Percentiles rank a stretch among this genome's conserved stretches.
These are phyloP conservation scores for Emmonsia crescens DNA, from an alignment of 2,329 filamentous ascomycete genomes.

Conservation along the genomic window DNA sequence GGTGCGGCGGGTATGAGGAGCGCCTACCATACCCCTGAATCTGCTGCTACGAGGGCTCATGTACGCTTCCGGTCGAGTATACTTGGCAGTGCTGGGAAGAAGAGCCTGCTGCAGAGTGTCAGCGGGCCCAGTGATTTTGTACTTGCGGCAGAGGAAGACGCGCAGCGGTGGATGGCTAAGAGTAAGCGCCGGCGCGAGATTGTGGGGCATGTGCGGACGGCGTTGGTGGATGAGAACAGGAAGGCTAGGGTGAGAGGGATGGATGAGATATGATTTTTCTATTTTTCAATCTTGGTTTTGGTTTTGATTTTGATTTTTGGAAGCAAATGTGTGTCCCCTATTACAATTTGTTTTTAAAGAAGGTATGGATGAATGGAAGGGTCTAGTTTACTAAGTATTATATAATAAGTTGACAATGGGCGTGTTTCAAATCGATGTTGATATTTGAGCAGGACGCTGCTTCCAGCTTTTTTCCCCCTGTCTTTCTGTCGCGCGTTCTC, in stretches of 20 bases:
- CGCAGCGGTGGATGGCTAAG: conserved; percentile 27
- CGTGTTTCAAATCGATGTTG: neutral
- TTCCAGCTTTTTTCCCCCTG: too few relatives aligned
- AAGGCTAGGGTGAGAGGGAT: conserved; percentile 24
- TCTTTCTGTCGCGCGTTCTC: too few relatives aligned
- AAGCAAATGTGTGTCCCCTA: neutral
- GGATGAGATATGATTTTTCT: conserved; percentile 20
- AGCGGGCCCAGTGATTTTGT: conserved; percentile 19
- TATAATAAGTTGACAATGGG: neutral
- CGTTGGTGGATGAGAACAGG: conserved; percentile 21
- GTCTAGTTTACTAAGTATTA: too few relatives aligned
- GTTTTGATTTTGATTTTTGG: neutral
- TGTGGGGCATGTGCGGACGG: conserved; percentile 26
- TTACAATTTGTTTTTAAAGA: neutral
- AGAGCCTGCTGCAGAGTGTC: conserved; percentile 23
- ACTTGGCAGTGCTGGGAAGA: conserved; percentile 27
- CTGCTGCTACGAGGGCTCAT: conserved; percentile 17
- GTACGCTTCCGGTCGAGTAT: conserved; percentile 19
- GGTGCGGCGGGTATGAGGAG: conserved; percentile 15
- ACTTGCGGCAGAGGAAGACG: conserved; percentile 19
- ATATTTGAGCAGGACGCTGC: too few relatives aligned
- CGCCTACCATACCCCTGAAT: conserved; percentile 34
- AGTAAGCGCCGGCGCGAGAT: conserved; percentile 26
- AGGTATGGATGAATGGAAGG: neutral
- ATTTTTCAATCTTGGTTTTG: neutral